Percentiles rank a stretch among this genome's conserved stretches.
phyloP scores from a whole-genome alignment of 768 basidiomycete genomes.

The Pleurotus cornucopiae region DNA sequence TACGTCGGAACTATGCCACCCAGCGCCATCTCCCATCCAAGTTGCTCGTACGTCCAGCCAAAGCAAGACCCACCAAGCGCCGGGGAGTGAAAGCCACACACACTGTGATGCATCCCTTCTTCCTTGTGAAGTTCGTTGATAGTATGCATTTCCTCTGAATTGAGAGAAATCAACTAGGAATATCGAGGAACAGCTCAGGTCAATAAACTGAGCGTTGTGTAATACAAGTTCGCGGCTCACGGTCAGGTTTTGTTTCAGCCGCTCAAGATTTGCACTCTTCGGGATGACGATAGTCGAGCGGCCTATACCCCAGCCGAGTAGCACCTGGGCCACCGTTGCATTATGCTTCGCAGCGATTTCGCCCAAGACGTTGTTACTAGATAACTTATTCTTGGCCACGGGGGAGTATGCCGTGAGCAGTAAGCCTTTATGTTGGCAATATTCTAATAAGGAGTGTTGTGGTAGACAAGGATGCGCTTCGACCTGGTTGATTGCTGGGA shows the following conservation, averaged over 20 bases:
- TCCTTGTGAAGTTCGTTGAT: constrained; percentile 35
- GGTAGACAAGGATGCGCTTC: constrained; percentile 45
- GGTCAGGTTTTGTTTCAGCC: constrained; percentile 46
- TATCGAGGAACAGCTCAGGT: constrained; percentile 63
- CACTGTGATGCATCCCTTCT: constrained; percentile 33
- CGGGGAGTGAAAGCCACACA: constrained; percentile 26
- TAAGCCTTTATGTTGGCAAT: constrained; percentile 39
- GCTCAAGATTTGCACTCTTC: constrained; percentile 45
- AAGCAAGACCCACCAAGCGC: constrained; percentile 26
- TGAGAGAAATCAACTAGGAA: constrained; percentile 43
- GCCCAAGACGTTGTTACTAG: constrained; percentile 20
- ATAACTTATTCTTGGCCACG: constrained; percentile 25
- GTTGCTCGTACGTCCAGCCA: constrained; percentile 32
- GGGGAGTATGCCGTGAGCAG: constrained; percentile 44
- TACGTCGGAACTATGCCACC: constrained; percentile 17
- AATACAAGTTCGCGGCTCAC: constrained; percentile 17
- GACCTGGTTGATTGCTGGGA: constrained; percentile 71
- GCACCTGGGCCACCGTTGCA: constrained; percentile 41
- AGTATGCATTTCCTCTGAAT: constrained; percentile 29
- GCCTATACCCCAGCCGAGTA: constrained; percentile 65
- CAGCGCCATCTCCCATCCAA: constrained; percentile 30
- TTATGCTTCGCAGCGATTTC: constrained; percentile 23
- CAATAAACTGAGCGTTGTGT: constrained; percentile 28
- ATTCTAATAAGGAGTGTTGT: constrained; percentile 35
- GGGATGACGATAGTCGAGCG: constrained; percentile 59